These are phyloP conservation scores for Obba rivulosa DNA, from an alignment of 768 basidiomycete species.

Conservation along the genomic window DNA sequence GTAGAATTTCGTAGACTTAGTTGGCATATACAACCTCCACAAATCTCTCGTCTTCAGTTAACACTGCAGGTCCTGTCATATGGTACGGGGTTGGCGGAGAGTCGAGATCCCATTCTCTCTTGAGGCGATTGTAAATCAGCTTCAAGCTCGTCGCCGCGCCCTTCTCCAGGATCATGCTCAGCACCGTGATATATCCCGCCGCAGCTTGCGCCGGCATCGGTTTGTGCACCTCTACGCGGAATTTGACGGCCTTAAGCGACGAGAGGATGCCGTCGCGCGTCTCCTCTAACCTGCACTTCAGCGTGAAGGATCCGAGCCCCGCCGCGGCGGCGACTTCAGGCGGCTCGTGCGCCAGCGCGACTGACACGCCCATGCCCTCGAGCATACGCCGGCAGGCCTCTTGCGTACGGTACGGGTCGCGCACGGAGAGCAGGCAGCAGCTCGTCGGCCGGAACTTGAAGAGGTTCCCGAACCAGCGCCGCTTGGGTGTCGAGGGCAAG, in stretches of 20 bases:
- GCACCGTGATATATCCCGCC: constrained; percentile 48
- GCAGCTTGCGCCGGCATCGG: constrained; percentile 34
- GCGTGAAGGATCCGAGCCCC: constrained; percentile 40
- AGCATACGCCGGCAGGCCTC: constrained; percentile 72
- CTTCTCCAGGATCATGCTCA: constrained; percentile 77
- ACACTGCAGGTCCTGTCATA: constrained; percentile 9
- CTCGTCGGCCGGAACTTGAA: constrained; percentile 78
- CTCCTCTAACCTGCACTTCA: constrained; percentile 78
- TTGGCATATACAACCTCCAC: constrained; percentile 30
- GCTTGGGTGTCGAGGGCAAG: constrained; percentile 47
- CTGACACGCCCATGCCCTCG: constrained; percentile 62
- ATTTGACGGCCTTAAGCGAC: constrained; percentile 65
- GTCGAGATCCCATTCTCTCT: constrained; percentile 68
- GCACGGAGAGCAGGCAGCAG: constrained; percentile 52
- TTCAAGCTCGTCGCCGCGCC: constrained; percentile 83
- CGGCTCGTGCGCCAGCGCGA: constrained; percentile 48
- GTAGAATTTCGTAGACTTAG: not conserved
- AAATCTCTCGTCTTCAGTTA: constrained; percentile 26
- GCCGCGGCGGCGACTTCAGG: constrained; percentile 1
- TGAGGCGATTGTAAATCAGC: constrained; percentile 60
- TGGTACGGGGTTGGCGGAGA: constrained; percentile 19
- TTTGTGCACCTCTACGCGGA: constrained; percentile 71
- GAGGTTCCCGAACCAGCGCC: constrained; percentile 76
- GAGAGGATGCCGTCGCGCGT: constrained; percentile 49
- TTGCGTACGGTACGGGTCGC: constrained; percentile 58